Evolutionary conservation across 1,284 basidiomycete genomes (phyloP), one percentile per base, ranked within the genome.

Genomic region (Rhodotorula sp.): DNA sequence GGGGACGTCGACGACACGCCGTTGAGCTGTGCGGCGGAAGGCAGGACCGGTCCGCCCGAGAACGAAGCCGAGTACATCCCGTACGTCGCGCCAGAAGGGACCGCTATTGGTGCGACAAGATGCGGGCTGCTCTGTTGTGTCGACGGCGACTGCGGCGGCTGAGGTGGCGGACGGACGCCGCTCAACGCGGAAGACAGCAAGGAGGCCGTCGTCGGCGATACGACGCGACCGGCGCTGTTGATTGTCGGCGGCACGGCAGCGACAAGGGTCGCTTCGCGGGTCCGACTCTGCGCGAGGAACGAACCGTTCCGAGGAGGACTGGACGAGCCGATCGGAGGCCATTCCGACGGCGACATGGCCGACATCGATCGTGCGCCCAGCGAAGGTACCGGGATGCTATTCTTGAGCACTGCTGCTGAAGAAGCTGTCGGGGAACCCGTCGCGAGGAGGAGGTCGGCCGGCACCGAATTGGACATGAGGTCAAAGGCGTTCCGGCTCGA

Each of bases 391-490:
- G 68, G 52, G n/a, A 69, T 14, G 2, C 14, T 38, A 26, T n/a
- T 12, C 26, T 21, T 16, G 8, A 43, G 38, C 38, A 12, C 23
- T 21, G 54, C n/a, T 23, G 26, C 26, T 5, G 52, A n/a, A 10
- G 48, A 34, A 26, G 34, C 23, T 2, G 34, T n/a, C n/a, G 55
- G 68, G 16, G 59, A 50, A 21, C 73, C 68, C 4, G 48, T 7
- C 8, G 71, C 57, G 60, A 75, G 66, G 34, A 66, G 48, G 19
- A 76, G 66, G 28, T 76, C 74, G 28, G 67, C 66, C 2, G 74
- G 74, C 5, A 76, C 74, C 6, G 69, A 71, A n/a, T 68, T 55
- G 26, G 55, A 56, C 61, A 64, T 67, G 2, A 49, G 48, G 45
- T 73, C 57, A 54, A 50, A 60, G 7, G 62, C 26, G 14, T 64